Conservation (phyloP, 2,329 filamentous ascomycete species). For the Hymenoscyphus repandus region DNA sequence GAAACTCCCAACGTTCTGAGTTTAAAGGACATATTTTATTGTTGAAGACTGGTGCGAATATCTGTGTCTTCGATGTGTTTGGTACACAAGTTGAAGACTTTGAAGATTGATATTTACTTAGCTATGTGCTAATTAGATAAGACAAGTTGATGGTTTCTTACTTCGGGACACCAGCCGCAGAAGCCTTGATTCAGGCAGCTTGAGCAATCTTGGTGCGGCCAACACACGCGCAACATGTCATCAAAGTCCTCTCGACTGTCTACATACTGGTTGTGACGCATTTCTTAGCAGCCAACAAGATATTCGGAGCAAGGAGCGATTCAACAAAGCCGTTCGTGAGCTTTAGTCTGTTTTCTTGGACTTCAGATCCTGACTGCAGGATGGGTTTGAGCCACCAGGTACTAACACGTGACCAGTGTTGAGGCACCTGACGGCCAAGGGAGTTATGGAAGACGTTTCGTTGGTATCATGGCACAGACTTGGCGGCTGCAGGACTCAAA, state of each 20-base stretch:
- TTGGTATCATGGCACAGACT: no score
- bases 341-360: no score
- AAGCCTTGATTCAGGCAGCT: conserved; percentile 37
- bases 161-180: conserved; percentile 28
- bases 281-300: no score
- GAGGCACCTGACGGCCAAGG: no score
- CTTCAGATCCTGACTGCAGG: no score
- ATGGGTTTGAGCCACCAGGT: no score
- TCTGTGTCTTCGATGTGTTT: conserved; percentile 40
- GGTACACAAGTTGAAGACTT: conserved; percentile 47
- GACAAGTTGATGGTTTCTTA: conserved; percentile 9
- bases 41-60: conserved; percentile 47
- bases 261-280: no score
- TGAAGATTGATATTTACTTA: background rate
- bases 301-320: no score
- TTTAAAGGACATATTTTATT: conserved; percentile 47
- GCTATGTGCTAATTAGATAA: background rate
- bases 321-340: no score
- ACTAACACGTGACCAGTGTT: no score
- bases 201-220: conserved; percentile 44
- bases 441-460: no score
- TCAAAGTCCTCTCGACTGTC: conserved; percentile 2
- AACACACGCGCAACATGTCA: conserved; percentile 44
- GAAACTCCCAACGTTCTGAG: conserved; percentile 41
- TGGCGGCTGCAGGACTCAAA: no score